Evolutionary conservation across 2,329 filamentous ascomycete genomes (phyloP).

Genomic region (Aspergillus ustus): DNA sequence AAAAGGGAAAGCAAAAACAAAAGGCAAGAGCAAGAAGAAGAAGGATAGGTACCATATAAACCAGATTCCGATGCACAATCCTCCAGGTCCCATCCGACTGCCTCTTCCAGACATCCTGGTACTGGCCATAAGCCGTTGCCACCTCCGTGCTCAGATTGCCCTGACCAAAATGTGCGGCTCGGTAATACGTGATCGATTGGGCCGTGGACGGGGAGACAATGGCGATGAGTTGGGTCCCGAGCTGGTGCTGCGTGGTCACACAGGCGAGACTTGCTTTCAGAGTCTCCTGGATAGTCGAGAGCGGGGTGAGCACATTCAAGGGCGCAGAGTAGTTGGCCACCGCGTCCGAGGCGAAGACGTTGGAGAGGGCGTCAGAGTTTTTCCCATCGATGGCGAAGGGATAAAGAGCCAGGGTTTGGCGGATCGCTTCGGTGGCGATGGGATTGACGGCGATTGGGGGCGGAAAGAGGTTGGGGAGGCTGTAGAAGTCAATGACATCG

Average conservation of each 20-base stretch:
- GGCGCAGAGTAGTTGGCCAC: conserved; percentile 24
- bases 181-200: conserved; percentile 20
- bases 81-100: conserved; percentile 3
- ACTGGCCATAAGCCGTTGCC: conserved; percentile 13
- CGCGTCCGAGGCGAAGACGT: conserved; percentile 17
- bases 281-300: conserved; percentile 16
- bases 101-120: conserved; percentile 10
- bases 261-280: conserved; percentile 16
- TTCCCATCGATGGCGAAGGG: conserved; percentile 11
- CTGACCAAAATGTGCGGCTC: conserved; percentile 19
- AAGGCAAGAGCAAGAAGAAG: neutral
- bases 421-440: conserved; percentile 3
- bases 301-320: conserved; percentile 21
- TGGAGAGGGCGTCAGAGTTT: conserved; percentile 14
- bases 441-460: neutral
- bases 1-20: neutral
- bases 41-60: conserved; percentile 9
- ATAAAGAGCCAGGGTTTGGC: conserved; percentile 5
- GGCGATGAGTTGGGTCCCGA: conserved; percentile 21
- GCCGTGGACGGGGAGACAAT: conserved; percentile 12
- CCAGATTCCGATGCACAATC: conserved; percentile 9
- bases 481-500: neutral
- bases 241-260: conserved; percentile 22
- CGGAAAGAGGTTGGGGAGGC: neutral
- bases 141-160: neutral